Conservation (phyloP, 768 basidiomycete genomes). For the Mycena galericulata region DNA sequence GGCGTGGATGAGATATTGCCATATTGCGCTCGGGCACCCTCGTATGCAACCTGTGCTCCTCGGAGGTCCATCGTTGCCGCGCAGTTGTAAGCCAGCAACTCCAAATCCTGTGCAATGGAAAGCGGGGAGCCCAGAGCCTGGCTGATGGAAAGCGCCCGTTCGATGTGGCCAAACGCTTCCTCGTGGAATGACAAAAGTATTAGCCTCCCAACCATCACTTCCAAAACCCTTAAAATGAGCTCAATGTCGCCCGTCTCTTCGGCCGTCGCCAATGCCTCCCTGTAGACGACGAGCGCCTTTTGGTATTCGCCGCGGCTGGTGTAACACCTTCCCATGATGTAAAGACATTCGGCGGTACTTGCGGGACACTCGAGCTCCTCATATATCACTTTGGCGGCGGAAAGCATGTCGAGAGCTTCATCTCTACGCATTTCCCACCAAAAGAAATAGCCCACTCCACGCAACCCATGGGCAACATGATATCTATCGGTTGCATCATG, state of each 20-base stretch:
- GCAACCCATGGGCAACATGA: conserved; percentile 2
- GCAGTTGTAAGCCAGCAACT: no score
- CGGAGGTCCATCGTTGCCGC: no score
- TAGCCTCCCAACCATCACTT: background rate
- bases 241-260: background rate
- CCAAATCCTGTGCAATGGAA: conserved; percentile 23
- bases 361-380: conserved; percentile 12
- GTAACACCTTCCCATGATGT: conserved; percentile 5
- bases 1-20: background rate
- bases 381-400: conserved; percentile 17
- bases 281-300: conserved; percentile 1
- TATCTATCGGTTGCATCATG: background rate
- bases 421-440: background rate
- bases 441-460: no score
- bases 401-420: conserved; percentile 12
- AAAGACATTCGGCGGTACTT: conserved; percentile 27
- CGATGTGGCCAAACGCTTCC: background rate
- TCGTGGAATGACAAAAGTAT: background rate
- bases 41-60: no score
- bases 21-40: conserved; percentile 13
- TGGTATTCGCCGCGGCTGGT: background rate
- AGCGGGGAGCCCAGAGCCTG: background rate
- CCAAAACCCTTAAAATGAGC: background rate
- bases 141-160: background rate
- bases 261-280: background rate